Evolutionary conservation across 2,329 filamentous ascomycete species (phyloP).

Genomic region (Capronia coronata): DNA sequence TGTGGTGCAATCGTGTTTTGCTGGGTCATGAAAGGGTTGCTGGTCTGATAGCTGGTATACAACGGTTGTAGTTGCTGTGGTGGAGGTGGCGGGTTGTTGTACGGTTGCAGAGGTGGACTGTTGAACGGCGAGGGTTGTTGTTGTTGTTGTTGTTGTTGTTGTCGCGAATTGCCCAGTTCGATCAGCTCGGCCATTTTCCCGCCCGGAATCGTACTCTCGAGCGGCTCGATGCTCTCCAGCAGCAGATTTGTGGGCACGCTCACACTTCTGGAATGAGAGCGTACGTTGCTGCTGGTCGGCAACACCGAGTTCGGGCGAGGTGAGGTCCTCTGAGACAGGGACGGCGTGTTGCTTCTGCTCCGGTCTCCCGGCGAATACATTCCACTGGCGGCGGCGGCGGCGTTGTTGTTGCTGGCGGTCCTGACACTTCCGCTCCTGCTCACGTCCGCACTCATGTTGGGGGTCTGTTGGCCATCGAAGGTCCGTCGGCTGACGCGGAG

Average conservation of each 20-base stretch:
- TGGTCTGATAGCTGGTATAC: neutral
- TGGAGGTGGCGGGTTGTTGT: neutral
- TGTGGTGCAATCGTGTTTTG: too few species aligned
- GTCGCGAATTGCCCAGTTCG: constrained; percentile 13
- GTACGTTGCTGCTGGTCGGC: constrained; percentile 2
- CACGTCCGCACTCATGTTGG: constrained; percentile 8
- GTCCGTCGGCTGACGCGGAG: constrained; percentile 21
- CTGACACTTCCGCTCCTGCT: constrained; percentile 19
- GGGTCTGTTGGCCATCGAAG: constrained; percentile 23
- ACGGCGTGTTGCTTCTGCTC: constrained; percentile 13
- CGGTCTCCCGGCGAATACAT: constrained; percentile 5
- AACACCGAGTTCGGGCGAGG: constrained; percentile 7
- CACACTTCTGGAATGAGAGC: constrained; percentile 12
- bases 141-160: constrained; percentile 10
- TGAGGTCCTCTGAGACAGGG: constrained; percentile 6
- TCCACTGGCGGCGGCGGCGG: constrained; percentile 1
- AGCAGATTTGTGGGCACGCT: constrained; percentile 9
- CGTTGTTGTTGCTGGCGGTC: too few species aligned
- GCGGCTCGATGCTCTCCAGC: constrained; percentile 9
- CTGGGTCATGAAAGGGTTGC: neutral
- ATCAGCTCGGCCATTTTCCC: constrained; percentile 27
- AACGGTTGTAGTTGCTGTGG: neutral
- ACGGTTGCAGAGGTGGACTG: neutral
- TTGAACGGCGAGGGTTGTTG: constrained; percentile 4
- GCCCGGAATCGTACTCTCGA: constrained; percentile 17